A percentile compares a stretch with the other conserved stretches of the same genome.
These are phyloP conservation scores for Peltaster fructicola DNA, from an alignment of 2,329 filamentous ascomycete species.

Conservation along the genomic window DNA sequence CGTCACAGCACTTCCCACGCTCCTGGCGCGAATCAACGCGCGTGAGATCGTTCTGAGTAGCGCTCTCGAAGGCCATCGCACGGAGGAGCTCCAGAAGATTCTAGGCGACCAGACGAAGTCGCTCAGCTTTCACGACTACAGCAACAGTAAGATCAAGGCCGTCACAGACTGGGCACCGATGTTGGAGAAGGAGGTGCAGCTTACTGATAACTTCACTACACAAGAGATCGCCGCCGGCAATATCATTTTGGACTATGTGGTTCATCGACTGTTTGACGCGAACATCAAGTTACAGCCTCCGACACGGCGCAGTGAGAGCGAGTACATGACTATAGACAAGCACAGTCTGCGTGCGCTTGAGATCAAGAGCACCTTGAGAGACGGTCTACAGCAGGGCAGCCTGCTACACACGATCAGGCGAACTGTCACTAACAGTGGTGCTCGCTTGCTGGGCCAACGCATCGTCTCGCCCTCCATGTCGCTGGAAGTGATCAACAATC, in stretches of 20 bases:
- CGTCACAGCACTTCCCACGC: slow-evolving; percentile 55
- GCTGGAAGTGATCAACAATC: slow-evolving; percentile 54
- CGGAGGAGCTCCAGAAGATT: slow-evolving; percentile 10
- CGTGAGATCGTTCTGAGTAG: slow-evolving; percentile 65
- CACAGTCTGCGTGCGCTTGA: slow-evolving; percentile 81
- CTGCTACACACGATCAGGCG: slow-evolving; percentile 75
- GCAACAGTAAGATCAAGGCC: too few relatives aligned
- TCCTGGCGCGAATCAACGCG: slow-evolving; percentile 65
- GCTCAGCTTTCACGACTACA: slow-evolving; percentile 49
- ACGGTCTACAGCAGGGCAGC: slow-evolving; percentile 64
- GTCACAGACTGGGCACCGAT: slow-evolving; percentile 52
- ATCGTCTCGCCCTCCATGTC: slow-evolving; percentile 83
- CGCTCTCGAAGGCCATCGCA: slow-evolving; percentile 30
- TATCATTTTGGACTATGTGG: slow-evolving; percentile 69
- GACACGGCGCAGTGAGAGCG: slow-evolving; percentile 50
- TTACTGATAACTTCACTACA: slow-evolving; percentile 41
- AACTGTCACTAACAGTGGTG: slow-evolving; percentile 82
- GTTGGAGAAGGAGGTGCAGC: slow-evolving; percentile 54
- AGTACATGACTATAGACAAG: slow-evolving; percentile 81
- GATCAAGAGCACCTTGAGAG: slow-evolving; percentile 69
- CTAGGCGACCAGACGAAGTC: slow-evolving; percentile 37
- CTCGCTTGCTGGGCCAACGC: slow-evolving; percentile 67
- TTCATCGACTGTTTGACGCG: slow-evolving; percentile 56
- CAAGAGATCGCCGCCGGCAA: slow-evolving; percentile 62
- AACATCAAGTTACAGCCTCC: slow-evolving; percentile 74